Evolutionary conservation across 768 basidiomycete species (phyloP).

Genomic region (Coprinopsis cinerea): DNA sequence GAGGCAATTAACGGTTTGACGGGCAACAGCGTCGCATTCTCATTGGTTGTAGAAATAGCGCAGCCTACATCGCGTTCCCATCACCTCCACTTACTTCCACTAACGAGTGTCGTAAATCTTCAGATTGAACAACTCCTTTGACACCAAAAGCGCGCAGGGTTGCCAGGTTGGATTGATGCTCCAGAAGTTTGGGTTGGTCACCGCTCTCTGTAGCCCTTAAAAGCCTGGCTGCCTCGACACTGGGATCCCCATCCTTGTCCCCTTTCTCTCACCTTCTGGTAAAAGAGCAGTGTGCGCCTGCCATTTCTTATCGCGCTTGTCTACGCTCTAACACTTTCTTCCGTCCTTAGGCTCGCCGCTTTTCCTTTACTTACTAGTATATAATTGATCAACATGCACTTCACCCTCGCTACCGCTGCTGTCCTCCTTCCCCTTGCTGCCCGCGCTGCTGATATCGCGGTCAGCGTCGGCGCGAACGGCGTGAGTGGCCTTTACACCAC

Average conservation of each 20-base stretch:
- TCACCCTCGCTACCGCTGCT: conserved; percentile 37
- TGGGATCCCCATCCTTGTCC: not conserved
- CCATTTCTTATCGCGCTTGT: not conserved
- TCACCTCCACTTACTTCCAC: not conserved
- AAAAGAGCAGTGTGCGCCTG: conserved; percentile 2
- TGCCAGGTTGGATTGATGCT: not conserved
- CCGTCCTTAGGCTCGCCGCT: not conserved
- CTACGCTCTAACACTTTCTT: not conserved
- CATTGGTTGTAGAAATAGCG: no score
- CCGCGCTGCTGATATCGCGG: conserved; percentile 29
- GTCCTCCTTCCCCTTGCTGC: conserved; percentile 32
- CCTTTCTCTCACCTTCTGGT: not conserved
- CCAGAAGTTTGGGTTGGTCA: not conserved
- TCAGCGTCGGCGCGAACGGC: conserved; percentile 39
- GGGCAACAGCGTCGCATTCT: no score
- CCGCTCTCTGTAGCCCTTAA: not conserved
- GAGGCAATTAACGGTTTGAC: no score
- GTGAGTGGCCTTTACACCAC: conserved; percentile 19
- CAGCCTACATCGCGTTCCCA: no score
- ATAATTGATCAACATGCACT: conserved; percentile 35
- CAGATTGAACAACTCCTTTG: not conserved
- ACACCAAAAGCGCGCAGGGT: no score
- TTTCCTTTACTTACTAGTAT: not conserved
- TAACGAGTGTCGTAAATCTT: not conserved
- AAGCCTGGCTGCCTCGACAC: not conserved